A percentile compares a stretch with the other conserved stretches of the same genome.
Conservation (phyloP, 2,329 filamentous ascomycete genomes). For the Sclerotinia sclerotiorum region DNA sequence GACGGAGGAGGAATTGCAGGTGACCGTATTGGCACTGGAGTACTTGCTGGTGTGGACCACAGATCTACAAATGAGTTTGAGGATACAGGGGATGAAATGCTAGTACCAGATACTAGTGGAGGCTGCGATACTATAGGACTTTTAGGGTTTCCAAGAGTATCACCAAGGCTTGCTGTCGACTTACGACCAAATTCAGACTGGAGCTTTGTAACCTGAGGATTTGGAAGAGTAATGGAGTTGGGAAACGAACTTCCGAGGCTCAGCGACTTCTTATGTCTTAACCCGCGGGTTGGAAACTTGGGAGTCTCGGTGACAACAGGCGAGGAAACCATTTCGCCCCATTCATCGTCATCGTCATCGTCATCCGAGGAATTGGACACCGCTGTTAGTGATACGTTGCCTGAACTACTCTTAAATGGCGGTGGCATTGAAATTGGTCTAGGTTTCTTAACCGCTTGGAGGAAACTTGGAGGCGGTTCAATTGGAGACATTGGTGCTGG, state of each 20-base stretch:
- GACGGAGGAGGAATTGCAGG: background rate
- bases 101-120: background rate
- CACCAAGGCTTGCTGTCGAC: background rate
- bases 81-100: background rate
- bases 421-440: constrained; percentile 19
- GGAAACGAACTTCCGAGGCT: constrained; percentile 25
- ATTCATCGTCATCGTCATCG: constrained; percentile 37
- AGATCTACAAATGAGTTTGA: background rate
- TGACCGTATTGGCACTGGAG: constrained; percentile 1
- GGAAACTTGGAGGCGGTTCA: constrained; percentile 11
- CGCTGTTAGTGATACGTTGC: background rate
- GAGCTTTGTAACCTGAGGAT: constrained; percentile 20
- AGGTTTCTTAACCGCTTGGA: background rate
- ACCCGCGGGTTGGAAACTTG: constrained; percentile 13
- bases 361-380: constrained; percentile 2
- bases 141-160: background rate
- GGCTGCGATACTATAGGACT: background rate
- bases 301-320: constrained; percentile 31
- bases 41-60: background rate
- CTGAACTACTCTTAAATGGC: background rate
- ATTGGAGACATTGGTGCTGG: background rate
- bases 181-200: constrained; percentile 21
- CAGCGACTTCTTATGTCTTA: constrained; percentile 33
- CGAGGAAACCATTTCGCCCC: constrained; percentile 44
- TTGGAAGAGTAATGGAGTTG: constrained; percentile 5